Percentiles rank a stretch among this genome's conserved stretches.
phyloP scores from a whole-genome alignment of 345 rosid genomes.

The Salix brachista region DNA sequence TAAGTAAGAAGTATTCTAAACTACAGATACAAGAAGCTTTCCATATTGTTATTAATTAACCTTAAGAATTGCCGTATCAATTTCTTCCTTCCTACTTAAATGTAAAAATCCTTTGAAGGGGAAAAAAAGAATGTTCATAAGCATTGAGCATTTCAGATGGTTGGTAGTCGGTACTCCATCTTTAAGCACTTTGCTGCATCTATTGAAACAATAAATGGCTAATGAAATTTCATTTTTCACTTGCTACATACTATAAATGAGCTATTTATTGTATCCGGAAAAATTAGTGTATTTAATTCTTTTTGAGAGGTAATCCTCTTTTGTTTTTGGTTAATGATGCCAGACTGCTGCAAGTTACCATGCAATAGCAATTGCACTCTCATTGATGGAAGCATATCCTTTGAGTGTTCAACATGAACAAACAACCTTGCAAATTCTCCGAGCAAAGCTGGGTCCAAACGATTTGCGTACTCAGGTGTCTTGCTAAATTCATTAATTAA shows the following conservation, averaged over 20 bases:
- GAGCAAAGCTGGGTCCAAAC: constrained; percentile 93
- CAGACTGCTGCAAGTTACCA: constrained; percentile 99
- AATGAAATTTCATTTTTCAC: constrained; percentile 5
- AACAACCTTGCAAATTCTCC: constrained; percentile 88
- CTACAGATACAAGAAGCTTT: not conserved
- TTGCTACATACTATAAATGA: not conserved
- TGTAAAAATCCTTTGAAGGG: not conserved
- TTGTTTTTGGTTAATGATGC: constrained; percentile 14
- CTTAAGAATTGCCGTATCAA: constrained; percentile 4
- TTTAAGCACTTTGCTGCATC: not conserved
- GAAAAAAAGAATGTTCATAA: not conserved
- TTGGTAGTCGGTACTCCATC: not conserved
- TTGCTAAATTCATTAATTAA: not conserved
- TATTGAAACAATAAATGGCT: constrained; percentile 1
- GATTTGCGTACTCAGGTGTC: constrained; percentile 97
- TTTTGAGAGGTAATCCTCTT: constrained; percentile 14
- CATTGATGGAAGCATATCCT: constrained; percentile 97
- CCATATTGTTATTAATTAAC: not conserved
- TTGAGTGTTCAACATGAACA: constrained; percentile 98
- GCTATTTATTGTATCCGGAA: constrained; percentile 2
- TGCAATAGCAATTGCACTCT: constrained; percentile 99
- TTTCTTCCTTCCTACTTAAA: not conserved
- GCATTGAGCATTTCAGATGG: not conserved
- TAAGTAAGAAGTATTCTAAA: not conserved
- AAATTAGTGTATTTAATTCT: not conserved